Percentiles rank a stretch among this genome's conserved stretches.
These are phyloP conservation scores for Xylariaceae sp. DNA, from an alignment of 2,329 filamentous ascomycete genomes.

Conservation along the genomic window DNA sequence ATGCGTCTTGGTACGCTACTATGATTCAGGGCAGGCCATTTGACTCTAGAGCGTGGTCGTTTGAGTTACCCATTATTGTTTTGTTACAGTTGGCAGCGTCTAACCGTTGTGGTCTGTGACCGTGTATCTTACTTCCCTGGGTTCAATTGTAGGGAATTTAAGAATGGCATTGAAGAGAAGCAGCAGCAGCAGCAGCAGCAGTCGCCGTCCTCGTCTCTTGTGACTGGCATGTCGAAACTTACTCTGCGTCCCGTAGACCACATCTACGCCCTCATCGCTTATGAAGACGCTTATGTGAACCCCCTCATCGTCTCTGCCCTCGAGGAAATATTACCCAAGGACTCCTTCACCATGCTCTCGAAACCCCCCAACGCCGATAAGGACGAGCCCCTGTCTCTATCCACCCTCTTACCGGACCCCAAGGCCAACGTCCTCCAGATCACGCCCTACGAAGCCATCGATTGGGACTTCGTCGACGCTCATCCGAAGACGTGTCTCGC, in stretches of 20 bases:
- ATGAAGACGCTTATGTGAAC: conserved; percentile 85
- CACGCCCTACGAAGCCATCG: conserved; percentile 77
- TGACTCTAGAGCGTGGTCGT: too few species aligned
- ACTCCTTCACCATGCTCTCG: conserved; percentile 51
- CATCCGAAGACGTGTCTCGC: conserved; percentile 60
- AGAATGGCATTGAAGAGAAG: conserved; percentile 16
- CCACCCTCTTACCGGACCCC: conserved; percentile 35
- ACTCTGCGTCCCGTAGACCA: conserved; percentile 31
- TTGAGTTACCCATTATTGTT: conserved; percentile 4
- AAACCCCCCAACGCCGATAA: conserved; percentile 29
- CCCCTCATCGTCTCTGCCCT: conserved; percentile 76
- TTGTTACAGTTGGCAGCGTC: background rate
- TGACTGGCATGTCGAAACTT: conserved; percentile 18
- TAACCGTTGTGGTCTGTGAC: background rate
- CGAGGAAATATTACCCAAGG: conserved; percentile 51
- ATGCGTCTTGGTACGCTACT: background rate
- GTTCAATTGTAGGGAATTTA: conserved; percentile 21
- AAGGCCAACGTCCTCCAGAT: conserved; percentile 65
- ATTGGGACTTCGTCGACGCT: conserved; percentile 69
- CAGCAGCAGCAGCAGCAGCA: too few species aligned
- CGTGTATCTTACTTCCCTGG: conserved; percentile 23
- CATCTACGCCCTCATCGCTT: conserved; percentile 71
- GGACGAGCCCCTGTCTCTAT: conserved; percentile 30
- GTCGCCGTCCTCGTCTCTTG: conserved; percentile 14
- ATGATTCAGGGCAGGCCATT: too few species aligned